Conservation (phyloP, 345 rosid genomes). For the Citrus inodora region DNA sequence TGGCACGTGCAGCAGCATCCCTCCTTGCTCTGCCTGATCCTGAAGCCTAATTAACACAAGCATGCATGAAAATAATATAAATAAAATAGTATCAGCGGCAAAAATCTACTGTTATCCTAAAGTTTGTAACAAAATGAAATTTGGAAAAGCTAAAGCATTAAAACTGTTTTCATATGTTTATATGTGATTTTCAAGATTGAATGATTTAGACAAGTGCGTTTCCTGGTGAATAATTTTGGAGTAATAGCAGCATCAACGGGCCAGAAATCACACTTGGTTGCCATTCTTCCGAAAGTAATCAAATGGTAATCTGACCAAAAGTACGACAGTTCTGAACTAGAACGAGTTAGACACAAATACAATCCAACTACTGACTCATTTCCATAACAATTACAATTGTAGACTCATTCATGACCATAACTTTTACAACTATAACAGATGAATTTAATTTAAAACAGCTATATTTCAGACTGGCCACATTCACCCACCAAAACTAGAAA, state of each 20-base stretch:
- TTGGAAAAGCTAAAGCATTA: not conserved
- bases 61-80: conserved; percentile 6
- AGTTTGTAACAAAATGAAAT: not conserved
- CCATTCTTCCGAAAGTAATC: not conserved
- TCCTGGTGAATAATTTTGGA: not conserved
- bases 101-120: not conserved
- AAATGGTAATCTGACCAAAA: not conserved
- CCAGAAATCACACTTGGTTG: not conserved
- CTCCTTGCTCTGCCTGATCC: conserved; percentile 62
- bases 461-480: too few relatives aligned
- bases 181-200: not conserved
- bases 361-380: not conserved
- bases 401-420: too few relatives aligned
- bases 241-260: not conserved
- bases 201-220: not conserved
- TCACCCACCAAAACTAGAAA: too few relatives aligned
- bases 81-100: not conserved
- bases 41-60: conserved; percentile 35
- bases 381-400: not conserved
- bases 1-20: conserved; percentile 76
- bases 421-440: too few relatives aligned
- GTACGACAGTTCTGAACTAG: not conserved
- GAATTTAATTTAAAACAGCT: too few relatives aligned
- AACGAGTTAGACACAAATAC: not conserved
- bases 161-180: not conserved